Percentiles rank a stretch among this genome's conserved stretches.
Evolutionary conservation across 805 yeast species (phyloP).

Genomic region (Zygosaccharomyces pseudorouxii): DNA sequence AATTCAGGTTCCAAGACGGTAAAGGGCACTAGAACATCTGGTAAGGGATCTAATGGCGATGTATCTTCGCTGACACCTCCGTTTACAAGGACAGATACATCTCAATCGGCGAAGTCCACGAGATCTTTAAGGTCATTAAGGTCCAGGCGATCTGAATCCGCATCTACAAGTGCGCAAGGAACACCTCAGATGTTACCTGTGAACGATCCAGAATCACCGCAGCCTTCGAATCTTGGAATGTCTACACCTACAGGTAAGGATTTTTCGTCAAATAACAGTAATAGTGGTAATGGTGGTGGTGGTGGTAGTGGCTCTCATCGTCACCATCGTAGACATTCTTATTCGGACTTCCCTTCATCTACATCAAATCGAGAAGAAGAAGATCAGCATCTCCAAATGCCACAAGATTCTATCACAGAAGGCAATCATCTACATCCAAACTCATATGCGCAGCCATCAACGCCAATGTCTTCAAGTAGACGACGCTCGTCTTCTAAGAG

Average conservation of each 20-base stretch:
- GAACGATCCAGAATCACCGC: conserved; percentile 2
- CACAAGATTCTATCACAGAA: conserved; percentile 2
- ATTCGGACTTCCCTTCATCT: not conserved
- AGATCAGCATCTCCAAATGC: not conserved
- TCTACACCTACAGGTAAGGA: conserved; percentile 5
- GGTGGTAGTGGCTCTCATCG: conserved; percentile 1
- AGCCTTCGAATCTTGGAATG: not conserved
- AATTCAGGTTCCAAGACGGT: conserved; percentile 45
- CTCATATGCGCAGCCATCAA: conserved; percentile 11
- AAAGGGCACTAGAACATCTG: conserved; percentile 15
- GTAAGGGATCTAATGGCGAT: conserved; percentile 6
- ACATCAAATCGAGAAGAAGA: not conserved
- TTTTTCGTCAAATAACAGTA: not conserved
- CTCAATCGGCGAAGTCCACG: conserved; percentile 45
- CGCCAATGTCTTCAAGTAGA: conserved; percentile 12
- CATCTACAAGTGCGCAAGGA: conserved; percentile 23
- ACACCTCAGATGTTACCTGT: conserved; percentile 8
- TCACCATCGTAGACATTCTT: conserved; percentile 3
- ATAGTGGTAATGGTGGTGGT: not conserved
- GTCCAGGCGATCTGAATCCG: conserved; percentile 33
- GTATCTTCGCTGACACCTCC: conserved; percentile 31
- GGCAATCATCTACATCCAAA: conserved; percentile 8
- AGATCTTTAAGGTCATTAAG: conserved; percentile 43
- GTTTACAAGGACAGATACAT: conserved; percentile 53
- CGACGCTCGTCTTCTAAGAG: conserved; percentile 21